Evolutionary conservation across 306 rosid genomes (phyloP).

Genomic region (Sophora flavescens): DNA sequence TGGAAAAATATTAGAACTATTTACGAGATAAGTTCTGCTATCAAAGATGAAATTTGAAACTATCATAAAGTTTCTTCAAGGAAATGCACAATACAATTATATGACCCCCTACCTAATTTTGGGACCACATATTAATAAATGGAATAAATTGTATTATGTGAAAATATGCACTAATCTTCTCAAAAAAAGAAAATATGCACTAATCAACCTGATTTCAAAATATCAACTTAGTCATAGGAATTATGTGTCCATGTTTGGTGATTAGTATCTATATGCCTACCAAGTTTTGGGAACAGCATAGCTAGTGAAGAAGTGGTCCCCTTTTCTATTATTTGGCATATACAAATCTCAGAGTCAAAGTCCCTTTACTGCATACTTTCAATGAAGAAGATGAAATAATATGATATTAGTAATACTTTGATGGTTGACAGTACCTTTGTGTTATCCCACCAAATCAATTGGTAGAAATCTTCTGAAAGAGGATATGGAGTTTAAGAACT

Average conservation of each 20-base stretch:
- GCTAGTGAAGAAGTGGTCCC: constrained; percentile 73
- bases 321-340: constrained; percentile 51
- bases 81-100: constrained; percentile 33
- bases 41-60: constrained; percentile 45
- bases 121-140: constrained; percentile 60
- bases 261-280: constrained; percentile 43
- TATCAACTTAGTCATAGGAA: constrained; percentile 42
- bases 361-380: constrained; percentile 49
- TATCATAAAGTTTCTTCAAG: constrained; percentile 38
- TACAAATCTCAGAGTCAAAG: constrained; percentile 53
- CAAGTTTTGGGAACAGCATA: constrained; percentile 52
- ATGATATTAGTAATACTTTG: constrained; percentile 45
- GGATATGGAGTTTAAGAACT: constrained; percentile 50
- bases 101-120: constrained; percentile 41
- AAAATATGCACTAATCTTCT: constrained; percentile 28
- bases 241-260: constrained; percentile 37
- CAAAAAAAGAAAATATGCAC: constrained; percentile 3
- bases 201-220: constrained; percentile 41
- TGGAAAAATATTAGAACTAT: constrained; percentile 44
- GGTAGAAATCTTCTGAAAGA: constrained; percentile 65
- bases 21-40: constrained; percentile 34
- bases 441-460: constrained; percentile 55
- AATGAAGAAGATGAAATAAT: constrained; percentile 46
- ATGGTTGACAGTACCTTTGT: constrained; percentile 48
- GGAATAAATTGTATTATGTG: constrained; percentile 33